Base-by-base conservation (phyloP, 2,329 filamentous ascomycete species). In the Exophiala sideris region DNA sequence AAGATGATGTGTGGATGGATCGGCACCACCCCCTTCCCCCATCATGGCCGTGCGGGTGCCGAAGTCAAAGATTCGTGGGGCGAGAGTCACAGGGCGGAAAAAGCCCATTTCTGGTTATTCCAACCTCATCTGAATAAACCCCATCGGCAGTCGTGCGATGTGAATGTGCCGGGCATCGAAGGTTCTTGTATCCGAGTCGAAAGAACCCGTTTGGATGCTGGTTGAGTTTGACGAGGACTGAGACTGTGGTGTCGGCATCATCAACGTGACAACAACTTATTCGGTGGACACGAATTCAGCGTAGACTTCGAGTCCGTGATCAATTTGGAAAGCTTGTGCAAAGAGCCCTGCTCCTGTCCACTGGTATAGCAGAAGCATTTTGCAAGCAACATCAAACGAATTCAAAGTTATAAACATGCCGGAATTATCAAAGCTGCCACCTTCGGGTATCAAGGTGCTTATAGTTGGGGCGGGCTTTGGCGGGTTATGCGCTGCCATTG, bases 381-480 rank as follows among this genome's bases (percentile, higher is more conserved):
- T 3, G 24, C 24, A 29, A 2, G 3, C 2, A 8, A 8, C 33
- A n/a, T 24, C 21, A 33, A n/a, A 35, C 35, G 10, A 24, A 35
- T 42, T 33, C 5, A 18, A 16, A 45, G 12, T 29, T n/a, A n/a
- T 40, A 11, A 20, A 50, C 12, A 60, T 57, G 57, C 32, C 57
- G 46, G 48, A 39, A 29, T 60, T 52, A 48, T 39, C 54, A 29
- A 57, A 52, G 51, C 49, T 60, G 5, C 62, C 69, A 8, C 62
- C 70, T 3, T 71, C 72, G n/a, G 73, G 73, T 49, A 73, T 79
- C 63, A 71, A 70, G 36, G 74, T 81, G 29, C 67, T 81, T 32
- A 75, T 82, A 45, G 76, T 82, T 5, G 79, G 79, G 72, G 54
- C 66, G 34, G 68, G 68, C 3, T 68, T 70, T 39, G 68, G 65